Evolutionary conservation across 2,329 filamentous ascomycete species (phyloP), one percentile per base, ranked within the genome.

Genomic region (Cytospora schulzeri): DNA sequence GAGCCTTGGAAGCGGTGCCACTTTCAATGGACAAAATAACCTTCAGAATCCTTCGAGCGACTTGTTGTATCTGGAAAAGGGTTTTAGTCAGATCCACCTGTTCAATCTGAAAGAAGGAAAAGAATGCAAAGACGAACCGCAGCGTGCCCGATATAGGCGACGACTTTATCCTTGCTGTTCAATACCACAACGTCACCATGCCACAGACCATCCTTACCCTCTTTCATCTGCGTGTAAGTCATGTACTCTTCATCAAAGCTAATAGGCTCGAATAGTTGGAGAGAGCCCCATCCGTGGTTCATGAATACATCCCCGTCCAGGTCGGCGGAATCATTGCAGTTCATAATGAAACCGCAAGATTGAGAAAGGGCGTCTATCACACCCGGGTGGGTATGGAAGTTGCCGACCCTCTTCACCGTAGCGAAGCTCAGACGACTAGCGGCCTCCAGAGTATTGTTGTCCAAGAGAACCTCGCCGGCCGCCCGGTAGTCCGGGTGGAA

Each of bases 261-360:
- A 0, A 81, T 74, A 19, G 77, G 79, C 69, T 83, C 81, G 2
- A 79, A 76, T 66, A 85, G 79, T 31, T 80, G 77, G 68, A 86
- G 73, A 2, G 78, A 80, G 35, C 81, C 80, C 85, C 85, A 87
- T 28, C 84, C 85, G 68, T 87, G 85, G 15, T 83, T 85, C 70
- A 88, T 84, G 71, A 79, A 87, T 55, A 86, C 82, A 64, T 82
- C 77, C 57, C 83, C 79, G 17, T 80, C 77, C 7, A 83, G 83
- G 66, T 85, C 80, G 15, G 86, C 76, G 17, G 77, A 81, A 60
- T 86, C 83, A 15, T 82, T 83, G 15, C 79, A 83, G 68, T 88
- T 88, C 74, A 86, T 79, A 64, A 86, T 82, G 73, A 87, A 88
- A n/a, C 85, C 85, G 0, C 84, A 84, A 57, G 87, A 80, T 67